Conservation (phyloP, 371 early-diverging fungal genomes). For the Actinomortierella wolfii region DNA sequence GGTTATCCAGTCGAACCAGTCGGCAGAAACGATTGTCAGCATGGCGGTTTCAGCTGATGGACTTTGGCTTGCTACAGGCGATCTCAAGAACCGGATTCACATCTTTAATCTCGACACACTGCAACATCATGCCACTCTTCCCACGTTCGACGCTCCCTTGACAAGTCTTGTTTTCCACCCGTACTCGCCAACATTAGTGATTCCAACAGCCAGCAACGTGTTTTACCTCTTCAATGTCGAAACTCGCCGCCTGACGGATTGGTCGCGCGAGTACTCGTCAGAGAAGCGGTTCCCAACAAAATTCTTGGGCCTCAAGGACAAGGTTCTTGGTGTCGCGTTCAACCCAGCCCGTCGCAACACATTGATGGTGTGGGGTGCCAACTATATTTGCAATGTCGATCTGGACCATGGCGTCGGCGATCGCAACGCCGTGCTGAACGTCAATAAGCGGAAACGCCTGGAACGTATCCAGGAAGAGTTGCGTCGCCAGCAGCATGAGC, state of each 20-base stretch:
- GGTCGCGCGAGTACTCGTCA: slow-evolving; percentile 77
- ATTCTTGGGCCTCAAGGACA: slow-evolving; percentile 66
- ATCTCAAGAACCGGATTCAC: slow-evolving; percentile 72
- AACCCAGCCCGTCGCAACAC: slow-evolving; percentile 68
- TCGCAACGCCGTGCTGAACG: slow-evolving; percentile 49
- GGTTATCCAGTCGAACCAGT: slow-evolving; percentile 48
- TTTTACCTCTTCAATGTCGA: slow-evolving; percentile 83
- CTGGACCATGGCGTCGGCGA: slow-evolving; percentile 56
- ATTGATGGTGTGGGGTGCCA: slow-evolving; percentile 72
- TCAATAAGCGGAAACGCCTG: slow-evolving; percentile 61
- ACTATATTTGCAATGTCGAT: slow-evolving; percentile 77
- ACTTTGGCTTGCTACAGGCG: slow-evolving; percentile 82
- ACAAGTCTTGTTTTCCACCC: slow-evolving; percentile 79
- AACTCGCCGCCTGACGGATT: slow-evolving; percentile 68
- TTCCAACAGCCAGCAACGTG: slow-evolving; percentile 72
- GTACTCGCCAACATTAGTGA: slow-evolving; percentile 62
- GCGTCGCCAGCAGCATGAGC: slow-evolving; percentile 46
- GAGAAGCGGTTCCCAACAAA: slow-evolving; percentile 59
- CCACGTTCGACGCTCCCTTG: slow-evolving; percentile 65
- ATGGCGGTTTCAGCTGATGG: slow-evolving; percentile 80
- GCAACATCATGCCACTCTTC: slow-evolving; percentile 74
- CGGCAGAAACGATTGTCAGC: slow-evolving; percentile 60
- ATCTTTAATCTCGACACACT: slow-evolving; percentile 79
- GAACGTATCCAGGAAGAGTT: slow-evolving; percentile 49
- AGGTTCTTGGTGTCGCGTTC: slow-evolving; percentile 74